Conservation (phyloP, 106 monocot species). For the Allium fistulosum region DNA sequence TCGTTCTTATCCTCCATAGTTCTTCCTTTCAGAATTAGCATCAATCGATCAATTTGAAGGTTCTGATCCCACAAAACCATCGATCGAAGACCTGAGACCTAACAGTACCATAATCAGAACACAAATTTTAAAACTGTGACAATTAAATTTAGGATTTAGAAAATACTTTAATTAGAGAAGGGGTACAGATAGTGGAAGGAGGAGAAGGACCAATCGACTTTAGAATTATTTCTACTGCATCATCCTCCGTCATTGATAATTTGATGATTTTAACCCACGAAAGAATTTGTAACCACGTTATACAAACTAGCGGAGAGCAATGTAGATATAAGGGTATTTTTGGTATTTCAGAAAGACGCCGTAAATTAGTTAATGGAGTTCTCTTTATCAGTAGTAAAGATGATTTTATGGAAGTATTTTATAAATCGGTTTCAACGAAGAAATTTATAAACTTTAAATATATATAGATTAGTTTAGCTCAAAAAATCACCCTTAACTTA, state of each 20-base stretch:
- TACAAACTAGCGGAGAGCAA: too few relatives aligned
- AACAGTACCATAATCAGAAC: neutral
- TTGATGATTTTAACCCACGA: too few relatives aligned
- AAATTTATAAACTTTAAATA: too few relatives aligned
- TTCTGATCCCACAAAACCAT: neutral
- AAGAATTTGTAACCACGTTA: too few relatives aligned
- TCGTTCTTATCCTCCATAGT: neutral
- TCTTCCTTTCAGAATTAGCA: conserved; percentile 9
- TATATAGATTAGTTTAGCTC: too few relatives aligned
- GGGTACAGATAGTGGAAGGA: conserved; percentile 7
- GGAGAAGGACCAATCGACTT: conserved; percentile 13
- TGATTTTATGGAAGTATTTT: too few relatives aligned
- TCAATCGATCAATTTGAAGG: conserved; percentile 9
- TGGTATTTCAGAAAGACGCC: too few relatives aligned
- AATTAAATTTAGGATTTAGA: neutral
- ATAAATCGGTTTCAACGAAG: too few relatives aligned
- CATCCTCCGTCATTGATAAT: conserved; percentile 9
- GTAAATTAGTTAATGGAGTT: too few relatives aligned
- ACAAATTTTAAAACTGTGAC: neutral
- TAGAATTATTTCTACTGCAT: conserved; percentile 18
- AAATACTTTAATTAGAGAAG: conserved; percentile 13
- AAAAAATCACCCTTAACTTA: too few relatives aligned
- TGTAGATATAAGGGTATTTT: too few relatives aligned
- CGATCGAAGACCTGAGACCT: conserved; percentile 8
- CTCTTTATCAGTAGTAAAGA: too few relatives aligned